A percentile compares a stretch with the other conserved stretches of the same genome.
Conservation (phyloP, 495 filamentous ascomycete genomes). For the Lasiosphaeriaceae sp. region DNA sequence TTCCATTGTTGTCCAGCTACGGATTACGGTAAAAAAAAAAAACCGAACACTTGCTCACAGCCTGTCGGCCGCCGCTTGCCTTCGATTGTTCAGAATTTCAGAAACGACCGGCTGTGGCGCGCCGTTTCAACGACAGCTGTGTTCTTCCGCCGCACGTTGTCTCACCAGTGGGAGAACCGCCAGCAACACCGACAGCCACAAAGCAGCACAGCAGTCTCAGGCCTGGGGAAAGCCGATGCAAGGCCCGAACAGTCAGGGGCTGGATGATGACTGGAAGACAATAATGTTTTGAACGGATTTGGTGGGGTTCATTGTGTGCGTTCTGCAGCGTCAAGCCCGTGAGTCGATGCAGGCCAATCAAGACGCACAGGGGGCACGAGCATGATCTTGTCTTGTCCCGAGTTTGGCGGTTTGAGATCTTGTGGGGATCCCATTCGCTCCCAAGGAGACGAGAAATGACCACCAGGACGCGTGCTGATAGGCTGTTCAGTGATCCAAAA, state of each 20-base stretch:
- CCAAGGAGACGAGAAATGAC: neutral
- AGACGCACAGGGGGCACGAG: neutral
- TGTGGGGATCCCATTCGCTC: conserved; percentile 13
- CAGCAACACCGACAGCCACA: neutral
- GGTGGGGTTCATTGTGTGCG: neutral
- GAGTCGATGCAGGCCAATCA: conserved; percentile 12
- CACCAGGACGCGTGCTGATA: conserved; percentile 21
- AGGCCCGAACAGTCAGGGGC: neutral
- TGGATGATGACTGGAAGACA: conserved; percentile 5
- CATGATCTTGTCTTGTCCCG: conserved; percentile 11
- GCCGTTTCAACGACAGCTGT: neutral
- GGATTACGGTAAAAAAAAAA: too few species aligned
- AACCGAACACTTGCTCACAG: neutral
- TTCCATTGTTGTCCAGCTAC: too few species aligned
- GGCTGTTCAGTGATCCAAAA: conserved; percentile 12
- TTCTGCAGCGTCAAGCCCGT: neutral
- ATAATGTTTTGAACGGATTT: neutral
- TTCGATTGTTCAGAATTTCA: neutral
- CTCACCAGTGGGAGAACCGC: neutral
- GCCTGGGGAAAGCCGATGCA: conserved; percentile 2
- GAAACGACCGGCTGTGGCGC: neutral
- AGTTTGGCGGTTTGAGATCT: conserved; percentile 13
- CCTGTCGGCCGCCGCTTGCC: neutral
- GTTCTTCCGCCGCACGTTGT: neutral
- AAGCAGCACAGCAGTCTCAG: neutral